These are phyloP conservation scores for Clarireedia monteithiana DNA, from an alignment of 2,329 filamentous ascomycete species.

Conservation along the genomic window DNA sequence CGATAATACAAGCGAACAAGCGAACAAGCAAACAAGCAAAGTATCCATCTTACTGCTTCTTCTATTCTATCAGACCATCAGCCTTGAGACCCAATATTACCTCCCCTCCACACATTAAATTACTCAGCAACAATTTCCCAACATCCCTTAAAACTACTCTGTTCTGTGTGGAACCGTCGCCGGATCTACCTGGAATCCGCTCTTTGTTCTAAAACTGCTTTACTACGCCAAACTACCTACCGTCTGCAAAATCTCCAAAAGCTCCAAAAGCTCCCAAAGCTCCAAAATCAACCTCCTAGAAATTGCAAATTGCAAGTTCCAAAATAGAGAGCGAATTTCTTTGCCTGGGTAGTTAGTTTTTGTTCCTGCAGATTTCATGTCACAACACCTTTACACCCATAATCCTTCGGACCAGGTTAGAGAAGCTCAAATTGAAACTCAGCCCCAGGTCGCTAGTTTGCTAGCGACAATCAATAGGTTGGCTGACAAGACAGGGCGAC, in stretches of 20 bases:
- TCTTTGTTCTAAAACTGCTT: neutral
- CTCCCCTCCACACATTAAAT: neutral
- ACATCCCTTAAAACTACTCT: neutral
- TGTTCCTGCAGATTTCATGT: conserved; percentile 13
- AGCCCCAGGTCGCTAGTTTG: conserved; percentile 8
- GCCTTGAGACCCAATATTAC: neutral
- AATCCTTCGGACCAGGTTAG: conserved; percentile 8
- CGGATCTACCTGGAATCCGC: too few relatives aligned
- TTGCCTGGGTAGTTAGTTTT: neutral
- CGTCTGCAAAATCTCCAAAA: neutral
- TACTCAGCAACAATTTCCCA: neutral
- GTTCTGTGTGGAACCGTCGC: too few relatives aligned
- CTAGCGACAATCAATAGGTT: conserved; percentile 10
- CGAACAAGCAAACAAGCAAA: too few relatives aligned
- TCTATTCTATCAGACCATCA: neutral
- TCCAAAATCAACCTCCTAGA: too few relatives aligned
- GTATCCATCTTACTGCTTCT: too few relatives aligned
- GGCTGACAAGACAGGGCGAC: conserved; percentile 3
- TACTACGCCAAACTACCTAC: neutral
- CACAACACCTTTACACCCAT: neutral
- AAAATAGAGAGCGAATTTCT: neutral
- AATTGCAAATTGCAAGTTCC: too few relatives aligned
- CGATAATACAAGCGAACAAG: too few relatives aligned
- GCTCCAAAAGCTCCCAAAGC: too few relatives aligned
- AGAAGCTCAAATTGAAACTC: conserved; percentile 6